Percentiles rank a stretch among this genome's conserved stretches.
Evolutionary conservation across 768 basidiomycete genomes (phyloP).

Genomic region (Suillus decipiens): DNA sequence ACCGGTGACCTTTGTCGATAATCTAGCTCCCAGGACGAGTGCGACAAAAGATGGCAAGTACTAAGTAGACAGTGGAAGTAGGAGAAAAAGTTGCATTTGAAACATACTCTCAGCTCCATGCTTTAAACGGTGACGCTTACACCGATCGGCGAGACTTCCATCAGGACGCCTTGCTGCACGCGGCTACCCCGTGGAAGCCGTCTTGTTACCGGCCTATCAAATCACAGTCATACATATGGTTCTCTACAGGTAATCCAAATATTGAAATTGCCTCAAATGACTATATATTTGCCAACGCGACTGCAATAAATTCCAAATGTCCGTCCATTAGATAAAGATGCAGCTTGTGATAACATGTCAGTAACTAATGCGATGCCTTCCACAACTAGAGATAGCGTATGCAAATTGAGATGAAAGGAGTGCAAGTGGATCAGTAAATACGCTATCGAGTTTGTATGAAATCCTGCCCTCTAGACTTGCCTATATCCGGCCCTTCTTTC

Average conservation of each 20-base stretch:
- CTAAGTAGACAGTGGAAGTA: conserved; percentile 2
- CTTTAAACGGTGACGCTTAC: conserved; percentile 12
- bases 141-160: conserved; percentile 21
- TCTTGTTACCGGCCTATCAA: conserved; percentile 16
- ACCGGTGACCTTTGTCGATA: conserved; percentile 1
- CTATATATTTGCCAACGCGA: conserved; percentile 18
- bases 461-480: conserved; percentile 19
- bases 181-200: conserved; percentile 28
- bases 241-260: conserved; percentile 18
- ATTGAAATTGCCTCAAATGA: conserved; percentile 27
- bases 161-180: conserved; percentile 34
- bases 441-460: conserved; percentile 26
- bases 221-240: conserved; percentile 15
- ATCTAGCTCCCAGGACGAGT: not conserved
- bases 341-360: conserved; percentile 22
- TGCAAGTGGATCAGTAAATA: conserved; percentile 14
- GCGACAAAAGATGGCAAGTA: not conserved
- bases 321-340: conserved; percentile 39
- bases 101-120: conserved; percentile 9
- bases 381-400: conserved; percentile 16
- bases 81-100: conserved; percentile 4
- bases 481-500: conserved; percentile 22
- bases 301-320: conserved; percentile 30
- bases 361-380: conserved; percentile 27
- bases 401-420: conserved; percentile 15